Evolutionary conservation across 2,329 filamentous ascomycete species (phyloP).

Genomic region (Neofusicoccum cordaticola): DNA sequence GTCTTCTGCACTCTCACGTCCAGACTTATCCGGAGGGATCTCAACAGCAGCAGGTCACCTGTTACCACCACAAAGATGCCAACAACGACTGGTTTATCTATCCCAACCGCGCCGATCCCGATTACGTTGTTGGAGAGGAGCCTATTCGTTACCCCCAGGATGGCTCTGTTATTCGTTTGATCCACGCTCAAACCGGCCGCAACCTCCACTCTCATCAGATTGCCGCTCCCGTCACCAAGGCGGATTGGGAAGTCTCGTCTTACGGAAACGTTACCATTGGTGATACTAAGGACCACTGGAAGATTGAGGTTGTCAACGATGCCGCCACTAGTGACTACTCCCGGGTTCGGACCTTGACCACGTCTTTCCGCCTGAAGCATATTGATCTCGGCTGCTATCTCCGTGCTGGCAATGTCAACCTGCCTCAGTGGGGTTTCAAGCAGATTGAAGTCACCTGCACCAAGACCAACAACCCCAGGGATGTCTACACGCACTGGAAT

Average conservation of each 20-base stretch:
- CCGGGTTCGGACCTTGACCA: slow-evolving; percentile 86
- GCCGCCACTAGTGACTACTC: slow-evolving; percentile 81
- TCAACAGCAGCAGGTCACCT: slow-evolving; percentile 91
- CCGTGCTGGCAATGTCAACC: slow-evolving; percentile 89
- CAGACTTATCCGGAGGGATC: slow-evolving; percentile 96
- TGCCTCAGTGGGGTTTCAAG: slow-evolving; percentile 99
- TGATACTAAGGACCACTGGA: slow-evolving; percentile 98
- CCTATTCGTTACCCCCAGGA: slow-evolving; percentile 74
- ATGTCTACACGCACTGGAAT: slow-evolving; percentile 98
- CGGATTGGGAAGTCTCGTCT: slow-evolving; percentile 86
- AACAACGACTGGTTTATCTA: slow-evolving; percentile 99
- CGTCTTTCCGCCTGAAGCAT: slow-evolving; percentile 85
- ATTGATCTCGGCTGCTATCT: slow-evolving; percentile 84
- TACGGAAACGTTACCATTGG: slow-evolving; percentile 95
- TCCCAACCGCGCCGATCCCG: slow-evolving; percentile 75
- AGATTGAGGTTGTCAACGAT: slow-evolving; percentile 86
- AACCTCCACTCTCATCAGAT: slow-evolving; percentile 96
- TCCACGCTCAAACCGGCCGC: slow-evolving; percentile 92
- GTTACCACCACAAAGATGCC: slow-evolving; percentile 98
- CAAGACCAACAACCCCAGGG: slow-evolving; percentile 86
- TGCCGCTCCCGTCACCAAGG: slow-evolving; percentile 82
- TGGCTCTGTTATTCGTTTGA: slow-evolving; percentile 74
- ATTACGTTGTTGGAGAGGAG: slow-evolving; percentile 69
- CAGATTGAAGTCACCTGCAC: slow-evolving; percentile 97
- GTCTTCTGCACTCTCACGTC: slow-evolving; percentile 91